phyloP scores from a whole-genome alignment of 208 protist species.

The Wallacemonas collosoma region DNA sequence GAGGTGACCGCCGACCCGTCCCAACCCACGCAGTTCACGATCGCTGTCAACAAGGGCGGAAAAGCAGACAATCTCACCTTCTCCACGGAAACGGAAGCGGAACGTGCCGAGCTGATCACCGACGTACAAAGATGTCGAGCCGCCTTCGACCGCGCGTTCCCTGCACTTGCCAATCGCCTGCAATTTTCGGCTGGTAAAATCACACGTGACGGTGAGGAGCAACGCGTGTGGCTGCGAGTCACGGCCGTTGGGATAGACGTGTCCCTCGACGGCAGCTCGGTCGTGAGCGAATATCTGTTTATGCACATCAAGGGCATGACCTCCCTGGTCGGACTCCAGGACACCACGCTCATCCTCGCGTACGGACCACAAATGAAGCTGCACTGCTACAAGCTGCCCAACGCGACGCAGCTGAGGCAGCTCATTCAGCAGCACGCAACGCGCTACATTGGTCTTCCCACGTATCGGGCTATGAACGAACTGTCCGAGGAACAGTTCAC shows the following conservation, averaged over 20 bases:
- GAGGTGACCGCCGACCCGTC: conserved; percentile 44
- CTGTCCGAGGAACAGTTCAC: conserved; percentile 65
- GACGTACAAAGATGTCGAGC: conserved; percentile 74
- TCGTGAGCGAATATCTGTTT: conserved; percentile 83
- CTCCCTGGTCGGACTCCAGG: conserved; percentile 42
- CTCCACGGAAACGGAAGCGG: conserved; percentile 34
- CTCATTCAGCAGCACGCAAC: conserved; percentile 37
- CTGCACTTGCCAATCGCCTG: conserved; percentile 17
- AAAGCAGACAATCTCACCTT: conserved; percentile 75
- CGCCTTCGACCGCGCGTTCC: conserved; percentile 54
- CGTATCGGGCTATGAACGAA: conserved; percentile 39
- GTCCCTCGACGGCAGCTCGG: neutral
- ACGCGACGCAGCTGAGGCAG: conserved; percentile 36
- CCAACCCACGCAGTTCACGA: conserved; percentile 44
- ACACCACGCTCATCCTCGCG: conserved; percentile 59
- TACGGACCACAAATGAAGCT: conserved; percentile 73
- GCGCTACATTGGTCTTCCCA: conserved; percentile 67
- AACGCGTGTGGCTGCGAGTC: conserved; percentile 49
- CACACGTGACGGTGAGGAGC: conserved; percentile 44
- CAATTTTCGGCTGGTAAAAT: conserved; percentile 65
- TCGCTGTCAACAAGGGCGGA: conserved; percentile 35
- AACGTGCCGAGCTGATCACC: conserved; percentile 88
- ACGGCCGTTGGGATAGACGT: conserved; percentile 64
- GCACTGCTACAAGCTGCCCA: conserved; percentile 64
- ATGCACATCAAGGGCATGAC: conserved; percentile 72